phyloP scores from a whole-genome alignment of 176 grass and related monocot species.

The Oryza longistaminata region DNA sequence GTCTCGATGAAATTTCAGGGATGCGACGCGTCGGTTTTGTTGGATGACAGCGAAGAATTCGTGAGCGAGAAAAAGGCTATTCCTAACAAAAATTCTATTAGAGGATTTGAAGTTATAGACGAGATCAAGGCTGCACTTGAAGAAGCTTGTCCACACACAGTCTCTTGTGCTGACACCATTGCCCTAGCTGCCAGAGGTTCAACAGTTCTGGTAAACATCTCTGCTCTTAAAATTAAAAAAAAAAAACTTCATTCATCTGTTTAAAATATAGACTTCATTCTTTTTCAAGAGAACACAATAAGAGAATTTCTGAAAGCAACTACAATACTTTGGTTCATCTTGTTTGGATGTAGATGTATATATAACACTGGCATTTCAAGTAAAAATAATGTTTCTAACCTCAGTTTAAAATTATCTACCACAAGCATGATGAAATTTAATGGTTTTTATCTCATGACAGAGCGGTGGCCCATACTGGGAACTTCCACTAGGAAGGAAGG shows the following conservation, averaged over 20 bases:
- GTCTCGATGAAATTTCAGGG: conserved; percentile 52
- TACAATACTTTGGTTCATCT: neutral
- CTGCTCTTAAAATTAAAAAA: conserved; percentile 22
- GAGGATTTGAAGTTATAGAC: conserved; percentile 84
- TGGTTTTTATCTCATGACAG: conserved; percentile 24
- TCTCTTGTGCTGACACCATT: conserved; percentile 75
- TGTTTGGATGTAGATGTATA: no score
- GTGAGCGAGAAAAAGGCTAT: conserved; percentile 66
- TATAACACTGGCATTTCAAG: neutral
- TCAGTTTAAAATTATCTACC: neutral
- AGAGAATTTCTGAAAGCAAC: neutral
- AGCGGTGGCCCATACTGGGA: conserved; percentile 83
- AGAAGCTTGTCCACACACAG: conserved; percentile 69
- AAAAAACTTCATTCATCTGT: neutral
- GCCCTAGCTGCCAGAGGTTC: conserved; percentile 80
- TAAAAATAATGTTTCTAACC: neutral
- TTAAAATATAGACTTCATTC: neutral
- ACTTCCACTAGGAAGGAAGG: conserved; percentile 84
- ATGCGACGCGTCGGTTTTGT: conserved; percentile 71
- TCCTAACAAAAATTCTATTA: conserved; percentile 74
- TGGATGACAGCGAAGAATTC: conserved; percentile 60
- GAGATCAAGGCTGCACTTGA: conserved; percentile 77
- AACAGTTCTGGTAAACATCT: conserved; percentile 51
- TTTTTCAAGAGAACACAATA: neutral
- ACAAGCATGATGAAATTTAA: neutral